phyloP scores from a whole-genome alignment of 1,284 basidiomycete genomes.

The Tranzscheliella williamsii region DNA sequence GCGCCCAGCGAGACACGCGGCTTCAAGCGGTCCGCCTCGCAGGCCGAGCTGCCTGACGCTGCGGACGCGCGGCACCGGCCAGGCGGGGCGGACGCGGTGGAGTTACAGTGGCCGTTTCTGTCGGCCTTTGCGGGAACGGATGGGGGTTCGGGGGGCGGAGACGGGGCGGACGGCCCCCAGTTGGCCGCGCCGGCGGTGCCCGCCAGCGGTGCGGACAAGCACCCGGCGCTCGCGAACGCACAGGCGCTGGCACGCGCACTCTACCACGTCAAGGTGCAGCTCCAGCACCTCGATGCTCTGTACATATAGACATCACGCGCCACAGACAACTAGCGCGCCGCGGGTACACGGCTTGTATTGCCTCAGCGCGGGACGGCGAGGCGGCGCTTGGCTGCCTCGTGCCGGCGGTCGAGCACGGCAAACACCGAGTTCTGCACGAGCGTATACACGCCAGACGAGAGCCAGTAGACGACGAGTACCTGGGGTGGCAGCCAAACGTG shows the following conservation, averaged over 20 bases:
- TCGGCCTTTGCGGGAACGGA: constrained; percentile 18
- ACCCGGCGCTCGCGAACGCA: constrained; percentile 37
- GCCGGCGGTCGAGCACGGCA: constrained; percentile 43
- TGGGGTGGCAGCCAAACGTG: constrained; percentile 56
- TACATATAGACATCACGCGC: no score
- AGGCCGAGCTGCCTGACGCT: neutral
- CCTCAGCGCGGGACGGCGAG: no score
- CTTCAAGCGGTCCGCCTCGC: neutral
- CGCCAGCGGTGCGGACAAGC: constrained; percentile 31
- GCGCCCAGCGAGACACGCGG: neutral
- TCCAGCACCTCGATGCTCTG: constrained; percentile 22
- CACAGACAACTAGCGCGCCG: no score
- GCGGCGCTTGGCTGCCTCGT: no score
- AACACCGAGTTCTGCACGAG: constrained; percentile 77
- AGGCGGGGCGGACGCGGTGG: constrained; percentile 8
- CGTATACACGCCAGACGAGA: constrained; percentile 78
- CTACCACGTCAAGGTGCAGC: constrained; percentile 38
- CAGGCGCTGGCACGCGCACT: constrained; percentile 30
- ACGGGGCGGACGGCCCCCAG: neutral
- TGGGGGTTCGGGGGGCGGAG: neutral
- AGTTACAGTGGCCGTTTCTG: constrained; percentile 39
- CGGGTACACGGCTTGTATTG: no score
- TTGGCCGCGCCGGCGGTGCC: neutral
- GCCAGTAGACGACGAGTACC: constrained; percentile 81
- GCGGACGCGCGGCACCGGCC: neutral